Percentiles rank a stretch among this genome's conserved stretches.
Evolutionary conservation across 179 eudicot species (phyloP).

Genomic region (Heliamphora pulchella): DNA sequence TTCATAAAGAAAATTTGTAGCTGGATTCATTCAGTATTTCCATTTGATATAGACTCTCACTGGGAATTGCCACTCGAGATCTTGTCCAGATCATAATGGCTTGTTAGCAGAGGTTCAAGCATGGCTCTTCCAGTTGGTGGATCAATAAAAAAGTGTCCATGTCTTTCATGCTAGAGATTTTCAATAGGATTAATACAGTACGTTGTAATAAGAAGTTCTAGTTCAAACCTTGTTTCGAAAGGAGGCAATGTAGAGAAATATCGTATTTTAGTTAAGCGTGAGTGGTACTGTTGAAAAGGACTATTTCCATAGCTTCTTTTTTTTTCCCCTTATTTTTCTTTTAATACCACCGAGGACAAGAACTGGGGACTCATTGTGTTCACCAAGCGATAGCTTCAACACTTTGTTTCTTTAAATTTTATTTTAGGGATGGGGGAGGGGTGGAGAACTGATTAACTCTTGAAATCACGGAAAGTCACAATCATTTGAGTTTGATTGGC

Average conservation of each 20-base stretch:
- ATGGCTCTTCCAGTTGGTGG: background rate
- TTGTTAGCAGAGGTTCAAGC: background rate
- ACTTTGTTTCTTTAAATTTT: background rate
- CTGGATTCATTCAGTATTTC: background rate
- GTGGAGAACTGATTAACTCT: background rate
- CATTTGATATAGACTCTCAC: background rate
- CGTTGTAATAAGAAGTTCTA: background rate
- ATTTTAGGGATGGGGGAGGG: background rate
- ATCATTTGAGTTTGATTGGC: background rate
- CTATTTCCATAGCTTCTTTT: background rate
- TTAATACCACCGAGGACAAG: background rate
- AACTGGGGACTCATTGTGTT: background rate
- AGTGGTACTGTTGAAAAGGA: background rate
- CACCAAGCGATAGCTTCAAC: background rate
- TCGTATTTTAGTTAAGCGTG: background rate
- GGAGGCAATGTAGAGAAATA: background rate
- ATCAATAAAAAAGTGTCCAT: background rate
- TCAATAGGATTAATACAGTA: background rate
- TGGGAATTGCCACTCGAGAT: background rate
- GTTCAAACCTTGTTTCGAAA: background rate
- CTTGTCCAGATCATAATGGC: background rate
- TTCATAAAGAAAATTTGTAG: background rate
- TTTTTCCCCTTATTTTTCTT: background rate
- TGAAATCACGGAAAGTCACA: background rate
- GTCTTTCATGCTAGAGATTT: background rate